Percentiles rank a stretch among this genome's conserved stretches.
Evolutionary conservation across 495 filamentous ascomycete species (phyloP).

Genomic region (Penicillium pancosmium): DNA sequence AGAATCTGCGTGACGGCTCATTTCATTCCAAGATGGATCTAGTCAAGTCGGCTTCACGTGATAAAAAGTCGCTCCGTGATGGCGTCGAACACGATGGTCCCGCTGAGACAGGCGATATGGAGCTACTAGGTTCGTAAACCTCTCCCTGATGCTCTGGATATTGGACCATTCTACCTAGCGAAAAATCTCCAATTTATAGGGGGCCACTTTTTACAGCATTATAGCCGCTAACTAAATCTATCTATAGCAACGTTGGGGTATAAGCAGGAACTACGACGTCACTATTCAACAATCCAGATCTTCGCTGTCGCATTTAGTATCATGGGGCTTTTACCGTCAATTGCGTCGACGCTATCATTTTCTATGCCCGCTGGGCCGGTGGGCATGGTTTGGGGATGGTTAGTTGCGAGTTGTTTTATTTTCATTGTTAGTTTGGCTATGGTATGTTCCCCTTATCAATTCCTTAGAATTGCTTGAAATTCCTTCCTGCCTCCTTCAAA

Average conservation of each 20-base stretch:
- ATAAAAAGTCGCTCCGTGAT: constrained; percentile 1
- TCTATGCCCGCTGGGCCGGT: constrained; percentile 68
- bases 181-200: neutral
- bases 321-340: constrained; percentile 73
- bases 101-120: constrained; percentile 8
- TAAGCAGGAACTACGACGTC: constrained; percentile 69
- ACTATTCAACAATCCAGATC: constrained; percentile 67
- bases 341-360: constrained; percentile 66
- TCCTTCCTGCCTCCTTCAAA: neutral
- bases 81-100: constrained; percentile 6
- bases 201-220: neutral
- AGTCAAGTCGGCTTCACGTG: constrained; percentile 11
- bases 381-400: constrained; percentile 64
- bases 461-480: too few relatives aligned
- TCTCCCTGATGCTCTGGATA: neutral
- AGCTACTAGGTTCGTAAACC: constrained; percentile 2
- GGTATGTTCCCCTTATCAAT: constrained; percentile 31
- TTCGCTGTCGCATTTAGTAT: constrained; percentile 75
- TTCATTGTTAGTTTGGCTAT: constrained; percentile 69
- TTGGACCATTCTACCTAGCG: too few relatives aligned
- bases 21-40: constrained; percentile 12
- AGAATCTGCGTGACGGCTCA: too few relatives aligned
- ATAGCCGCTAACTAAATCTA: constrained; percentile 8
- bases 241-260: constrained; percentile 55
- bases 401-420: constrained; percentile 27